Evolutionary conservation across 345 rosid species (phyloP), one percentile per base, ranked within the genome.

Genomic region (Camelina neglecta): DNA sequence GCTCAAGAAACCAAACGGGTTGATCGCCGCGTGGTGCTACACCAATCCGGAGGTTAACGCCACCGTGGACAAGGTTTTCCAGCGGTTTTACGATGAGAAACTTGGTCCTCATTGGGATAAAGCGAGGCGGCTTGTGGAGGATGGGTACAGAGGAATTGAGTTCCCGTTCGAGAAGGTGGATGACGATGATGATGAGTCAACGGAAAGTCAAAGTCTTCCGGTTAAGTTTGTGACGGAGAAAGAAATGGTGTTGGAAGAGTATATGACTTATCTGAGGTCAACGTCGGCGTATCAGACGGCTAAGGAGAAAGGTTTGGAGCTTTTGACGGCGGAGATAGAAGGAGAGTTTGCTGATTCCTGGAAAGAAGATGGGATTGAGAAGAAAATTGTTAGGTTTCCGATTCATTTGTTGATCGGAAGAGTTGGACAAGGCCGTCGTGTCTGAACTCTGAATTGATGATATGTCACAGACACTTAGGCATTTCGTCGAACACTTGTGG

Each of bases 11-110:
- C 96, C 98, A 8, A 4, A 86, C 23, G 98, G 98, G 0, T 90
- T 88, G 11, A 20, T 90, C 41, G 96, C 93, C 0, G 86, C 93
- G 0, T 90, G 98, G 95, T 90, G 98, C 87, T 93, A 93, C 88
- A 86, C 91, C 4, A 57, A 59, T 7, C 96, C 95, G 11, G 73
- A 86, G 75, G 81, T 93, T 24, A 82, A 85, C 65, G 48, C 47
- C 61, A 16, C 85, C 4, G 83, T 94, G 0, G 92, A 94, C 71
- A 36, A 81, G 4, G 84, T 87, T 15, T 84, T 90, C 71, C 21
- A 38, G 10, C 81, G 84, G 11, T 89, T 86, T 47, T 87, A 92
- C 82, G 1, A 11, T 3, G 70, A 83, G 4, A 86, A 66, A 47
- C 68, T 81, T 8, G 26, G 63, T 0, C 87, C 93, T 1, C 83